Evolutionary conservation across 805 yeast genomes (phyloP), one percentile per base, ranked within the genome.

Genomic region (Starmerella khaoyaiensis): DNA sequence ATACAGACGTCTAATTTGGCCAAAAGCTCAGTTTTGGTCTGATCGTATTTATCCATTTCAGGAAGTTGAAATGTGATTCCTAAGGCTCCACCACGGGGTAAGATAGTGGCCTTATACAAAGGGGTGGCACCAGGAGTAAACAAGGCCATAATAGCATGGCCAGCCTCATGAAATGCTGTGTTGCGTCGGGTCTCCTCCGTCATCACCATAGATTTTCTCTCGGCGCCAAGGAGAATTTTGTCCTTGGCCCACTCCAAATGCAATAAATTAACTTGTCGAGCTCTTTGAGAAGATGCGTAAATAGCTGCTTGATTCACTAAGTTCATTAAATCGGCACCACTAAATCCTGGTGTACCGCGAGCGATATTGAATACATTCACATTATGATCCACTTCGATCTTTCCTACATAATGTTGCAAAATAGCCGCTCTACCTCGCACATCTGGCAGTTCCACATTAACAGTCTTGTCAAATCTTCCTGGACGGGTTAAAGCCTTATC

Each of bases 171-270:
- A 59, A 76, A 90, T 1, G 98, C 98, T 14, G 99, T 90, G 47
- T 87, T 84, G 51, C 72, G 74, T 59, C 96, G 73, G 0, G 93
- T 72, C 44, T 87, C 95, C 58, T 90, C 96, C 21, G 98, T 86
- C 65, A 90, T 72, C 27, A 90, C 96, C 97, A 87, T 87, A 19
- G 94, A 81, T 62, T 81, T 82, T 59, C 93, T 79, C 51, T 93
- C 99, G 25, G 97, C 97, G 37, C 99, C 99, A 80, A 90, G 76
- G 55, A 93, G 65, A 39, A 93, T 90, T 63, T 90, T 90, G 61
- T 90, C 99, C 60, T 90, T 90, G 29, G 99, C 98, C 98, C 98
- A 90, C 60, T 90, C 99, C 45, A 90, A 75, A 60, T 90, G 97
- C 31, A 60, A 57, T 93, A 83, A 80, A 54, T 77, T 82, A 20